Evolutionary conservation across 257 asterid genomes (phyloP).

Genomic region (Solanum clarkiae): DNA sequence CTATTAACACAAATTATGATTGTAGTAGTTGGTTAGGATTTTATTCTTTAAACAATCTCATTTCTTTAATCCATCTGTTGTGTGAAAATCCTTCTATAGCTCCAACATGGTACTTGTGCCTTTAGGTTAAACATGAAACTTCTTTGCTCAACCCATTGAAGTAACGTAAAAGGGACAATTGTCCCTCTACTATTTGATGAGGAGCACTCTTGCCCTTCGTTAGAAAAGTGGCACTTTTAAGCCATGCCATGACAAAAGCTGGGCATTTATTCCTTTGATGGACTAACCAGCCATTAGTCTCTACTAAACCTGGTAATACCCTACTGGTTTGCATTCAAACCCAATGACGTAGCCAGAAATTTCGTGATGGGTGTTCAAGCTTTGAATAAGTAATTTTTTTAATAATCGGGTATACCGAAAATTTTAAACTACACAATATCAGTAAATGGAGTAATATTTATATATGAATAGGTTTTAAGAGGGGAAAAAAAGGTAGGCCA

Average conservation of each 20-base stretch:
- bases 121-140: neutral
- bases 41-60: neutral
- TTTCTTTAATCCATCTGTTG: neutral
- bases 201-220: neutral
- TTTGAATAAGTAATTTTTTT: too few species aligned
- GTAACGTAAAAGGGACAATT: neutral
- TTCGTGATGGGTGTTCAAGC: too few species aligned
- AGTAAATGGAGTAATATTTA: too few species aligned
- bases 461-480: too few species aligned
- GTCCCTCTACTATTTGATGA: neutral
- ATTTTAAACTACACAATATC: too few species aligned
- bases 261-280: neutral
- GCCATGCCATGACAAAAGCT: neutral
- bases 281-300: neutral
- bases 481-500: too few species aligned
- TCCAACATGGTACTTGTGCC: neutral
- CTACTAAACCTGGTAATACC: neutral
- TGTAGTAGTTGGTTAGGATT: neutral
- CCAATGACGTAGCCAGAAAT: neutral
- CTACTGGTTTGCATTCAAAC: neutral
- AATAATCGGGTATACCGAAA: too few species aligned
- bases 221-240: too few species aligned
- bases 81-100: neutral
- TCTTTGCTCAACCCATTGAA: neutral
- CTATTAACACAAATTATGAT: neutral